Conservation (phyloP, 768 basidiomycete species). For the Leucocoprinus sp. region DNA sequence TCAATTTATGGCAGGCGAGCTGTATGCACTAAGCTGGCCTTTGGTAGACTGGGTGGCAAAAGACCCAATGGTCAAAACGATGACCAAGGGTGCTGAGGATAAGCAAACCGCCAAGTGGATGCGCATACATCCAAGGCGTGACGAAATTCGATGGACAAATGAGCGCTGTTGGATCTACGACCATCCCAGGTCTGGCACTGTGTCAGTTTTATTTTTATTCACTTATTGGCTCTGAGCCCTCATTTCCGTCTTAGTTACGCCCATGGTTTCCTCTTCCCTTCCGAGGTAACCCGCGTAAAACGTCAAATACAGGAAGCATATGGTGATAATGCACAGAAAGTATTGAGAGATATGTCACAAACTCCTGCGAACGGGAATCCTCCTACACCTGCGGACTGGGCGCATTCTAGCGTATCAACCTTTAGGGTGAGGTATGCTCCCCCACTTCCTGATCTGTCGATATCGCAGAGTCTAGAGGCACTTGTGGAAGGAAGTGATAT, state of each 20-base stretch:
- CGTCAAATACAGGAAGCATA: constrained; percentile 40
- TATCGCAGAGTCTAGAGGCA: constrained; percentile 75
- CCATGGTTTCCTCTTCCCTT: constrained; percentile 93
- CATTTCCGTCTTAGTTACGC: constrained; percentile 52
- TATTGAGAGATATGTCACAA: constrained; percentile 18
- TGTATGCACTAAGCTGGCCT: constrained; percentile 85
- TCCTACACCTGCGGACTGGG: constrained; percentile 52
- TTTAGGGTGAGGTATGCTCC: constrained; percentile 73
- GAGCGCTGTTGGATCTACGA: constrained; percentile 99
- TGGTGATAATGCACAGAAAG: constrained; percentile 35
- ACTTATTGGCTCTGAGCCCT: constrained; percentile 1
- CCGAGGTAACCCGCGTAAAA: constrained; percentile 67
- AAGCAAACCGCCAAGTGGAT: constrained; percentile 94
- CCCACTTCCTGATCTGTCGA: constrained; percentile 57
- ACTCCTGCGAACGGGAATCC: constrained; percentile 21
- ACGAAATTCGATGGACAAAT: constrained; percentile 79
- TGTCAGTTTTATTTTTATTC: constrained; percentile 42
- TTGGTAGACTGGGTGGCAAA: constrained; percentile 83
- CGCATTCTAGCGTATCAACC: constrained; percentile 79
- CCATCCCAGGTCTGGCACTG: constrained; percentile 89
- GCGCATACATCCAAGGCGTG: constrained; percentile 69
- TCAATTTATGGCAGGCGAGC: constrained; percentile 90
- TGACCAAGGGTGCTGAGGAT: constrained; percentile 83
- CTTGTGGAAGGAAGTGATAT: constrained; percentile 89
- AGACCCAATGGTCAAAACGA: constrained; percentile 55